Base-by-base conservation (phyloP, 2,329 filamentous ascomycete species). In the Aureobasidium pullulans region DNA sequence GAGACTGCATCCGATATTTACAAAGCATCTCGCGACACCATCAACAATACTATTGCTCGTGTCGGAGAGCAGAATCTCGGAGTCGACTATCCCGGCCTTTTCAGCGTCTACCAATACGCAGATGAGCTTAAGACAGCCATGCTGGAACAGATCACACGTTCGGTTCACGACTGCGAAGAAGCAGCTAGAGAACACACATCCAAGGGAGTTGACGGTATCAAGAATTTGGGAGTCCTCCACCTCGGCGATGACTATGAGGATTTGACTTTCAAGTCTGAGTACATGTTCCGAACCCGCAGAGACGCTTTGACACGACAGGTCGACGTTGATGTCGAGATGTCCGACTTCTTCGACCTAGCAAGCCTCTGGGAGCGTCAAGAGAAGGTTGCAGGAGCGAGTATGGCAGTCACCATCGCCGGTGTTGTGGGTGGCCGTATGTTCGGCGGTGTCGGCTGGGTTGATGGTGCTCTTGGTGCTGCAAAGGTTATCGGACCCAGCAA, bases 51-150 rank as follows among this genome's bases (percentile, higher is more conserved):
- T 16, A 96, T 99, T 63, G 74, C 81, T 4, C 84, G 85, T 62
- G 87, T 91, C 15, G 90, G 89, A 6, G 87, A 90, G 60, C 81
- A 81, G 57, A 84, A 93, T 66, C 84, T 95, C 37, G 88, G 90
- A 43, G 86, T 99, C 15, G 81, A 86, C 15, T 99, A 99, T 68
- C 90, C 89, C 2, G 94, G 94, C 31, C 72, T 97, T 5, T 85
- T 95, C 64, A 84, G 83, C 42, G 90, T 88, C 1, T 96, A 96
- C 76, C 83, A 91, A 64, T 99, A 95, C 70, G 94, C 94, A 2
- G 94, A 99, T 64, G 90, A 96, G 62, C 79, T 97, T 63, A 96
- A 96, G 73, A 81, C 87, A 63, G 92, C 91, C 4, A 97, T 99
- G 87, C 80, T 99, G 13, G 85, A 91, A 23, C 86, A 92, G 66